Base-by-base conservation (phyloP, 129 eudicot genomes). In the Arctium lappa region DNA sequence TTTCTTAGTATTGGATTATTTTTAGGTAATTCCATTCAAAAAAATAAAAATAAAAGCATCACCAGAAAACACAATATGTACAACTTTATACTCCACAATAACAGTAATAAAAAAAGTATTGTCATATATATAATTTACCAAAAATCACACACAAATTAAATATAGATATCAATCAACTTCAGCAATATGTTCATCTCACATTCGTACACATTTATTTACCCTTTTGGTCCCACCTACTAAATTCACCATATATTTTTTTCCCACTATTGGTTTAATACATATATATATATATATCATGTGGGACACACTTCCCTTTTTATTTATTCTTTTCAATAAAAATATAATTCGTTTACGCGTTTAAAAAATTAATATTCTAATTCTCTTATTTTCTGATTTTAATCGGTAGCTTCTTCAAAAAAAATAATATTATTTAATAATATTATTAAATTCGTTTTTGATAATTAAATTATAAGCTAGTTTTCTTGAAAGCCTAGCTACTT, bases 221-320 rank as follows among this genome's bases (percentile, higher is more conserved):
- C 12, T 37, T 22, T 6, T 8, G 78, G 84, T 13, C 79, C 84
- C 32, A 4, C 72, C 53, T 72, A 72, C 32, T 81, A 81, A 53
- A 73, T 72, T 56, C 72, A 71, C 77, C 72, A 32, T 44, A 32
- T 80, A 32, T 46, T 16, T 33, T 31, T 5, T 66, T 66, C 5
- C 71, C 71, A 27, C 71, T 66, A 66, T 66, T 33, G 11, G 22
- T 53, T 80, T 36, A 72, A 30, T 72, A 72, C 36, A 48, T 11
- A 33, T 48, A 22, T 22, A 22, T 22, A 22, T 8, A 22, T 39
- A 62, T 63, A 3, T 34, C 13, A 9, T 9, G 30, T 65, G 70
- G 70, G 70, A 6, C 70, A 18, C 70, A 37, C 65, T 56, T 33
- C 78, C 29, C 12, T 70, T 80, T 80, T 46, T 46, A 5, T 12